A percentile compares a stretch with the other conserved stretches of the same genome.
Conservation (phyloP, 257 asterid species). For the Solanum boliviense region DNA sequence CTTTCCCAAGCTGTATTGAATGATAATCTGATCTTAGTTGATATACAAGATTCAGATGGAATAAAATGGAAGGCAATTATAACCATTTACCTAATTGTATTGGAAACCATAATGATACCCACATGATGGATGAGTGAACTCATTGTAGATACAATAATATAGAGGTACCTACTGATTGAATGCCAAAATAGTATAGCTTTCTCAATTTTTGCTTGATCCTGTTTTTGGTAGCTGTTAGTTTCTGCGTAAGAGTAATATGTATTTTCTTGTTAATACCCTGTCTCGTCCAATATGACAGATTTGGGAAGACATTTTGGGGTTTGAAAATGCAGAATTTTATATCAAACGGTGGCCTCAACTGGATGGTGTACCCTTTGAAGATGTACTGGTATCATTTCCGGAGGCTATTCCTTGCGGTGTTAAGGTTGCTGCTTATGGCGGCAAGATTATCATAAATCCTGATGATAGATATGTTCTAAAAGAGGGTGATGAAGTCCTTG, state of each 20-base stretch:
- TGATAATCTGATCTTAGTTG: background rate
- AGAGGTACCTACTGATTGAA: background rate
- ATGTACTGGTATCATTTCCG: conserved; percentile 72
- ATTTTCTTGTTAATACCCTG: background rate
- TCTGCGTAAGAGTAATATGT: background rate
- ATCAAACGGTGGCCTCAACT: conserved; percentile 87
- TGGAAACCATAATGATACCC: background rate
- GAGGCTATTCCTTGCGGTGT: conserved; percentile 97
- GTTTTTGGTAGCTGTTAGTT: background rate
- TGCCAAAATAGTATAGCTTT: background rate
- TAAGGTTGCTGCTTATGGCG: conserved; percentile 72
- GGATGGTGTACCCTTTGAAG: conserved; percentile 66
- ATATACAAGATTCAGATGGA: background rate
- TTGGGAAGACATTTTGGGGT: conserved; percentile 98
- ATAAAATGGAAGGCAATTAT: background rate
- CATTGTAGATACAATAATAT: background rate
- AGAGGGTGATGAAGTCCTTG: conserved; percentile 93
- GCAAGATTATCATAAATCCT: conserved; percentile 80
- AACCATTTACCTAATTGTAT: background rate
- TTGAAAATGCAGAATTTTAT: conserved; percentile 94
- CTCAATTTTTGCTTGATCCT: background rate
- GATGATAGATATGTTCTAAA: conserved; percentile 67
- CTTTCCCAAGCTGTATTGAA: background rate
- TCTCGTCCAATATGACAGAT: conserved; percentile 41
- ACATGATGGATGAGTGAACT: background rate